Evolutionary conservation across 768 basidiomycete species (phyloP).

Genomic region (Roridomyces roridus): DNA sequence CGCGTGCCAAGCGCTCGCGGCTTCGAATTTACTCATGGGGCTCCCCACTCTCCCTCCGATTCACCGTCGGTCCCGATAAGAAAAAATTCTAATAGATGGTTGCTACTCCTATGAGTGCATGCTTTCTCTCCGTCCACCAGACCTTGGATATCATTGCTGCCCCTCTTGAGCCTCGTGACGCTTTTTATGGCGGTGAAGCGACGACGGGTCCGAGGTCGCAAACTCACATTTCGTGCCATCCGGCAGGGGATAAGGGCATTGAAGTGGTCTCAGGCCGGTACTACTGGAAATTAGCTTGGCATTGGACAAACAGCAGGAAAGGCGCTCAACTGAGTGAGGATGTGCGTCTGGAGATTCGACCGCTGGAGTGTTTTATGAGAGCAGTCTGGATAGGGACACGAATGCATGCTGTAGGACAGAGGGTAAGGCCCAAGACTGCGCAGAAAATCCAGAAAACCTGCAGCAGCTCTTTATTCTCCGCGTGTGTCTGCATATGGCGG

Average conservation of each 20-base stretch:
- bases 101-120: too few species aligned
- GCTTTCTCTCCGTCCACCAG: too few species aligned
- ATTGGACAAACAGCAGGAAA: too few species aligned
- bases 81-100: too few species aligned
- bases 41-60: too few species aligned
- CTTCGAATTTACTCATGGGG: too few species aligned
- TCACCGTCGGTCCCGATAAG: too few species aligned
- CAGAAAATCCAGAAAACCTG: background rate
- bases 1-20: too few species aligned
- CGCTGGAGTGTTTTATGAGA: conserved; percentile 35
- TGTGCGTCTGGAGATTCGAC: conserved; percentile 40
- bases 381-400: conserved; percentile 34
- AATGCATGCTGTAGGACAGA: conserved; percentile 29
- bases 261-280: conserved; percentile 33
- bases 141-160: too few species aligned
- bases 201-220: conserved; percentile 35
- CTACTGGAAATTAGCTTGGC: conserved; percentile 27
- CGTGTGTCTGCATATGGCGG: conserved; percentile 20
- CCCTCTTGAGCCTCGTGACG: conserved; percentile 25
- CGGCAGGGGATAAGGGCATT: conserved; percentile 27
- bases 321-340: conserved; percentile 34
- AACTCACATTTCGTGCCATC: conserved; percentile 28
- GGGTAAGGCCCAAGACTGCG: background rate
- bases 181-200: conserved; percentile 39
- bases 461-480: conserved; percentile 27